Evolutionary conservation across 805 yeast species (phyloP).

Genomic region (Saccharomycopsis sp.): DNA sequence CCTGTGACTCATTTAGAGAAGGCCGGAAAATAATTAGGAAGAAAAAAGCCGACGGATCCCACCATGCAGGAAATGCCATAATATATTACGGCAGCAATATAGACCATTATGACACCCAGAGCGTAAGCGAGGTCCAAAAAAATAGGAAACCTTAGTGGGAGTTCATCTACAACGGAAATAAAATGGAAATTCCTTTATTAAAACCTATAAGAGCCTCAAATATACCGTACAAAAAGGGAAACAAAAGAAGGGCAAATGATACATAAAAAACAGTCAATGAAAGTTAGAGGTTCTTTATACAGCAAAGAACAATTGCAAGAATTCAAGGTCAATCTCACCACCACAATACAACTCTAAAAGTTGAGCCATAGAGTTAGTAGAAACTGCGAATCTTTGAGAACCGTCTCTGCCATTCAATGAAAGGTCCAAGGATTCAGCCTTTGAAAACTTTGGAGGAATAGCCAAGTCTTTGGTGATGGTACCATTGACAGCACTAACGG

Average conservation of each 20-base stretch:
- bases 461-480: constrained; percentile 19
- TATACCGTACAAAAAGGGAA: neutral
- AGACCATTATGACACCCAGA: too few relatives aligned
- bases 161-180: too few relatives aligned
- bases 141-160: too few relatives aligned
- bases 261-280: neutral
- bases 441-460: neutral
- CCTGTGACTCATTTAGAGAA: neutral
- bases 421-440: neutral
- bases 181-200: too few relatives aligned
- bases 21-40: too few relatives aligned
- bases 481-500: constrained; percentile 30
- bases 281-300: too few relatives aligned
- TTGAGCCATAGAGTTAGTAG: neutral
- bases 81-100: constrained; percentile 9
- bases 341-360: neutral
- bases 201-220: too few relatives aligned
- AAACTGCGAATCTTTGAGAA: neutral
- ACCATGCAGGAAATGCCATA: constrained; percentile 12
- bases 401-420: neutral
- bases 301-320: neutral
- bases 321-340: neutral
- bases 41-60: too few relatives aligned
- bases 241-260: neutral
- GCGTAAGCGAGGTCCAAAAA: too few relatives aligned